Evolutionary conservation across 805 yeast genomes (phyloP).

Genomic region (Suhomyces vadensis): DNA sequence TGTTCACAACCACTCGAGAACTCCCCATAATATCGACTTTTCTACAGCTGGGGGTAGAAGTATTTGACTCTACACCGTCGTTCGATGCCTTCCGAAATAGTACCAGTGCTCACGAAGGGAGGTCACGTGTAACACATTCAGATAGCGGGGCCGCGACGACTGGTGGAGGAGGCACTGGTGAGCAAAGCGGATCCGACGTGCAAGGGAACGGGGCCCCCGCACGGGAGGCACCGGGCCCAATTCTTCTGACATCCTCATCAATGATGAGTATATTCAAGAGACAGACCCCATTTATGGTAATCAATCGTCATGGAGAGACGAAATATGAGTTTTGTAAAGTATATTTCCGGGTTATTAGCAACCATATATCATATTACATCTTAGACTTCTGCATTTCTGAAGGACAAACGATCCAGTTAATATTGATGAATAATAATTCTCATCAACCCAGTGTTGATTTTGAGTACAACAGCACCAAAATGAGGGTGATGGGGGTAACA

Average conservation of each 20-base stretch:
- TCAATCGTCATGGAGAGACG: slow-evolving; percentile 15
- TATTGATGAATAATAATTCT: slow-evolving; percentile 30
- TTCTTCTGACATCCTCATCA: slow-evolving; percentile 23
- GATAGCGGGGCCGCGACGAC: not conserved
- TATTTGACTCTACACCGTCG: slow-evolving; percentile 13
- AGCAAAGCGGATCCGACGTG: too few species aligned
- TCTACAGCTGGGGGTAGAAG: slow-evolving; percentile 21
- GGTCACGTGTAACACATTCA: not conserved
- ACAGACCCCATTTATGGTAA: slow-evolving; percentile 31
- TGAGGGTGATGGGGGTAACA: slow-evolving; percentile 33
- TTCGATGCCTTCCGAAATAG: not conserved
- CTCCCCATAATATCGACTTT: slow-evolving; percentile 22
- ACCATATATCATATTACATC: slow-evolving; percentile 30
- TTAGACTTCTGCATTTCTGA: slow-evolving; percentile 12
- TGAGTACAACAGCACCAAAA: slow-evolving; percentile 26
- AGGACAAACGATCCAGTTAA: slow-evolving; percentile 16
- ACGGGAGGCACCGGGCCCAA: slow-evolving; percentile 10
- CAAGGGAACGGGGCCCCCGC: not conserved
- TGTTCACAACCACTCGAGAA: slow-evolving; percentile 12
- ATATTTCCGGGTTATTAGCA: slow-evolving; percentile 29
- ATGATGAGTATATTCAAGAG: slow-evolving; percentile 27
- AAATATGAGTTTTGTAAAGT: slow-evolving; percentile 30
- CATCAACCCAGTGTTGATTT: slow-evolving; percentile 32
- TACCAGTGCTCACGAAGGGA: not conserved
- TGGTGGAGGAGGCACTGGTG: too few species aligned